These are phyloP conservation scores for Linaria vulgaris DNA, from an alignment of 257 asterid species.

Conservation along the genomic window DNA sequence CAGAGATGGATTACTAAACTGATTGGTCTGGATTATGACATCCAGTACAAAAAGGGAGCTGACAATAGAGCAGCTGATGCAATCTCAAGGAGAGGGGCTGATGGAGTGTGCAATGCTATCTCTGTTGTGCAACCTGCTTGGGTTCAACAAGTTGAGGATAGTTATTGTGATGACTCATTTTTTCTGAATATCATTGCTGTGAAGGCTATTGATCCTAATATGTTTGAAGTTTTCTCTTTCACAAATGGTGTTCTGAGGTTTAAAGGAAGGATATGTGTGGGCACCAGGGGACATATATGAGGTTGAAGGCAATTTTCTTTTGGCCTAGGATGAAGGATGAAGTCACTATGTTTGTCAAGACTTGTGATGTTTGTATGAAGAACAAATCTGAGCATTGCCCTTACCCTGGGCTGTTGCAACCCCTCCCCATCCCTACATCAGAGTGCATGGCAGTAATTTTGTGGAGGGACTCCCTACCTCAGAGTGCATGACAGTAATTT, in stretches of 20 bases:
- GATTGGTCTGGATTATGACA: too few relatives aligned
- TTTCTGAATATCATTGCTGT: not conserved
- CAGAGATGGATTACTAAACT: not conserved
- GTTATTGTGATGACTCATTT: not conserved
- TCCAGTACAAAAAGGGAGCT: not conserved
- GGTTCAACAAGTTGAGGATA: not conserved
- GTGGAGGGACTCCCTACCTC: too few relatives aligned
- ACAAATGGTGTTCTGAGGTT: not conserved
- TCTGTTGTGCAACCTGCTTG: not conserved
- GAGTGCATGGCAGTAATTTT: too few relatives aligned
- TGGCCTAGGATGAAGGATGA: not conserved
- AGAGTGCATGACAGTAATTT: too few relatives aligned
- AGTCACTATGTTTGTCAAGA: not conserved
- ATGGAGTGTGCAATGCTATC: not conserved
- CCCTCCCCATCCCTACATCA: too few relatives aligned
- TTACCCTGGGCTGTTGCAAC: too few relatives aligned
- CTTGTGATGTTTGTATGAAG: not conserved
- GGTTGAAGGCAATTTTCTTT: not conserved
- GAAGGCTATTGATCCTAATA: too few relatives aligned
- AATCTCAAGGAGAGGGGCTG: not conserved
- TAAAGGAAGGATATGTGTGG: not conserved
- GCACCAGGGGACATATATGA: not conserved
- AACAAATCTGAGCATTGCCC: too few relatives aligned
- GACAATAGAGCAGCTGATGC: not conserved
- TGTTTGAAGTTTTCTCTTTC: too few relatives aligned